These are phyloP conservation scores for Meyerozyma guilliermondii DNA, from an alignment of 1,139 yeast species.

Conservation along the genomic window DNA sequence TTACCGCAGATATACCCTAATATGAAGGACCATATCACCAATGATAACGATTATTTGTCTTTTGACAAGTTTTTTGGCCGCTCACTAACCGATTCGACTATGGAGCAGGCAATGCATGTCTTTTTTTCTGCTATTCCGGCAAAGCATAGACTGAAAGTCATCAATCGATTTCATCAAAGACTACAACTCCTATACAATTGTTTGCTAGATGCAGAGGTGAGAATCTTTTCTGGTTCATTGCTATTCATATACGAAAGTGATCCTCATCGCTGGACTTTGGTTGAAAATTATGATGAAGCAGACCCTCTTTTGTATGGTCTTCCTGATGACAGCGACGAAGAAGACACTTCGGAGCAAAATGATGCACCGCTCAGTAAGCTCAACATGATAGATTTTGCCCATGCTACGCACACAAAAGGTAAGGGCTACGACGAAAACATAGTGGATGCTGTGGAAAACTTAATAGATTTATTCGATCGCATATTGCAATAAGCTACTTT, in stretches of 20 bases:
- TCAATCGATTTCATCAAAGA: conserved; percentile 43
- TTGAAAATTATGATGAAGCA: conserved; percentile 11
- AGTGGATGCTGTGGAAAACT: conserved; percentile 59
- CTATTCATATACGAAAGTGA: conserved; percentile 75
- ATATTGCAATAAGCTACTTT: conserved; percentile 8
- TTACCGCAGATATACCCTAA: conserved; percentile 6
- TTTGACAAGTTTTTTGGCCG: conserved; percentile 75
- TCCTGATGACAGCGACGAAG: conserved; percentile 18
- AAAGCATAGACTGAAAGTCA: conserved; percentile 17
- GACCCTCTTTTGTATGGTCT: conserved; percentile 7
- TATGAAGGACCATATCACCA: conserved; percentile 12
- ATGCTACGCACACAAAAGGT: conserved; percentile 60
- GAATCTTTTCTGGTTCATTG: conserved; percentile 72
- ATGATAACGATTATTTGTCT: conserved; percentile 34
- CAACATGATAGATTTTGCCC: conserved; percentile 85
- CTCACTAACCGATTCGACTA: conserved; percentile 36
- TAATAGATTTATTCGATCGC: conserved; percentile 41
- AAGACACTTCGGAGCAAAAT: conserved; percentile 21
- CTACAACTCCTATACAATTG: conserved; percentile 63
- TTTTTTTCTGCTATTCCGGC: conserved; percentile 35
- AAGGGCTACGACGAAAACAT: conserved; percentile 70
- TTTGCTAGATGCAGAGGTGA: conserved; percentile 53
- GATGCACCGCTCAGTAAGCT: conserved; percentile 47
- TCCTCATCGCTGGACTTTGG: conserved; percentile 35
- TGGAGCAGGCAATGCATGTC: conserved; percentile 44